phyloP scores from a whole-genome alignment of 768 basidiomycete species.

The Lactarius pseudohatsudake region DNA sequence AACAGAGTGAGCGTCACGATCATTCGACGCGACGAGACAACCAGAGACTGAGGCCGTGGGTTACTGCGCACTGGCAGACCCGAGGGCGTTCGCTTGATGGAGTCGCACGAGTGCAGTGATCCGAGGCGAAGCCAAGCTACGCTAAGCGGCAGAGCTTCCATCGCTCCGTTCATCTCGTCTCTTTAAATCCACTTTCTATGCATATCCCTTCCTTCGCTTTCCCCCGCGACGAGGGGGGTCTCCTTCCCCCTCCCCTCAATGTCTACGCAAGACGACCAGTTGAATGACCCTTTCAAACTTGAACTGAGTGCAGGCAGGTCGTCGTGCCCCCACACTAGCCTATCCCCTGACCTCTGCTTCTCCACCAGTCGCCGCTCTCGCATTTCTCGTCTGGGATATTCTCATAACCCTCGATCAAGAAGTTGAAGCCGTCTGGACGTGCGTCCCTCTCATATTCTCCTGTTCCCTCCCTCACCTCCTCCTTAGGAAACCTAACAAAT shows the following conservation, averaged over 20 bases:
- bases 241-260: neutral
- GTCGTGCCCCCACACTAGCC: neutral
- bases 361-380: conserved; percentile 33
- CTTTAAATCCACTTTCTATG: neutral
- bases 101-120: neutral
- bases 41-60: no score
- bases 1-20: no score
- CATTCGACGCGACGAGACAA: no score
- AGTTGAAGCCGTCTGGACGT: conserved; percentile 37
- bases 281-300: conserved; percentile 1
- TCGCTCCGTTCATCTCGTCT: neutral
- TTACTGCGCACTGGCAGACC: no score
- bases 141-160: neutral
- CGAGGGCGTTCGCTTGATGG: neutral
- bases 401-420: conserved; percentile 33
- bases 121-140: neutral
- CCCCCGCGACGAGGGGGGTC: neutral
- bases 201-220: neutral
- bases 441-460: conserved; percentile 9
- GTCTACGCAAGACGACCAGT: neutral
- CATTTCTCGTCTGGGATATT: conserved; percentile 35
- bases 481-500: conserved; percentile 30
- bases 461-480: neutral
- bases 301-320: conserved; percentile 2
- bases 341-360: no score